phyloP scores from a whole-genome alignment of 768 basidiomycete genomes.

The Auriscalpium orientale region DNA sequence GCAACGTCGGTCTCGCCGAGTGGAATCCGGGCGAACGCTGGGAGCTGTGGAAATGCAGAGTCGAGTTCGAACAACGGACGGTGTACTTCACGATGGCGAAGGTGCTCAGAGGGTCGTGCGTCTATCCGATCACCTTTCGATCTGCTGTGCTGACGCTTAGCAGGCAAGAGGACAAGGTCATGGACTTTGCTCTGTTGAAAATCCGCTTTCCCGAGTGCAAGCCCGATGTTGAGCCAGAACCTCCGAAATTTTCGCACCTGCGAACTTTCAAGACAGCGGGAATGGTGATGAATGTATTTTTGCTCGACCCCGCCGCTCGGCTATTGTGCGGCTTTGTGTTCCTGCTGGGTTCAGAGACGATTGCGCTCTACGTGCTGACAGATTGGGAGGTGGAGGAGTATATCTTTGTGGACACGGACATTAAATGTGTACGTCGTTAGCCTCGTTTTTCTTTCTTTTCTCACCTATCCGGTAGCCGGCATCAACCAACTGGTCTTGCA shows the following conservation, averaged over 20 bases:
- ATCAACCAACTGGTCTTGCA: constrained; percentile 75
- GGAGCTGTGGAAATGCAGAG: constrained; percentile 75
- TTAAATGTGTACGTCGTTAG: constrained; percentile 53
- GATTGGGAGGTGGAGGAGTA: constrained; percentile 64
- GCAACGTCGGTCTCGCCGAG: constrained; percentile 53
- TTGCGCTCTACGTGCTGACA: constrained; percentile 54
- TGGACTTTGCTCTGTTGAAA: constrained; percentile 68
- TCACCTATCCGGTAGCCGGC: constrained; percentile 33
- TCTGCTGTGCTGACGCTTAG: neutral
- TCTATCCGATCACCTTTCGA: neutral
- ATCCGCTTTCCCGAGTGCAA: constrained; percentile 40
- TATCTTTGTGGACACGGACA: constrained; percentile 66
- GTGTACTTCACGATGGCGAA: constrained; percentile 70
- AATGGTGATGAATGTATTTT: constrained; percentile 71
- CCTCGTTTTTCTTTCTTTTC: neutral
- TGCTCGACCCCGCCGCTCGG: constrained; percentile 55
- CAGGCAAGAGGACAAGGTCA: constrained; percentile 45
- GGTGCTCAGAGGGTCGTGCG: constrained; percentile 9
- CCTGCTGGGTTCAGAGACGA: constrained; percentile 45
- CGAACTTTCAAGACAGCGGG: constrained; percentile 58
- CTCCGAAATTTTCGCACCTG: constrained; percentile 50
- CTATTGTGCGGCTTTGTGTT: constrained; percentile 67
- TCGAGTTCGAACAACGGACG: constrained; percentile 63
- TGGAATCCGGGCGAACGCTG: constrained; percentile 58
- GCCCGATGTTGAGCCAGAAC: too few species aligned